Conservation (phyloP, 1,139 yeast species). For the Meyerozyma smithsonii region DNA sequence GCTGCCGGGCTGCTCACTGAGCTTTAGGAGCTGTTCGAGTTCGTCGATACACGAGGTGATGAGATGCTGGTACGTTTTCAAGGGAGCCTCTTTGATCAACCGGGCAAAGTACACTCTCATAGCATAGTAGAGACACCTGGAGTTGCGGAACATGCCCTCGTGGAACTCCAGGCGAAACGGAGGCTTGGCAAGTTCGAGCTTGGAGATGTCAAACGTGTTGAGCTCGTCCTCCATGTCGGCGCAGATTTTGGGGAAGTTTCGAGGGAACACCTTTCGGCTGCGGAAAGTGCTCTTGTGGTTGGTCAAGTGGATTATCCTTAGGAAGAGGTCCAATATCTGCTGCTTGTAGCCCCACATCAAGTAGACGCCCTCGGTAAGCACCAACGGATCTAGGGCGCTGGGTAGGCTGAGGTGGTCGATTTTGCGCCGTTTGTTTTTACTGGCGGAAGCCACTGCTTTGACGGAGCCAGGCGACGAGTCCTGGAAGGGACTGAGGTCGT, state of each 20-base stretch:
- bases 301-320: slow-evolving; percentile 42
- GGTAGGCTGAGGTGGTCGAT: slow-evolving; percentile 7
- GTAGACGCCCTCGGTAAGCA: slow-evolving; percentile 18
- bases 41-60: slow-evolving; percentile 28
- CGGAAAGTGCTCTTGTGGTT: slow-evolving; percentile 50
- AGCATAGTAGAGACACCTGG: slow-evolving; percentile 39
- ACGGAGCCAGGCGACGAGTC: slow-evolving; percentile 6
- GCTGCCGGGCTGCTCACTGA: slow-evolving; percentile 8
- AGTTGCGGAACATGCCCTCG: slow-evolving; percentile 32
- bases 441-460: slow-evolving; percentile 3
- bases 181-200: slow-evolving; percentile 34
- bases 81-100: slow-evolving; percentile 37
- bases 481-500: slow-evolving; percentile 13
- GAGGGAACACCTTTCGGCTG: slow-evolving; percentile 41
- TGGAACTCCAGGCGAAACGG: slow-evolving; percentile 30
- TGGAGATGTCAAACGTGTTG: slow-evolving; percentile 38
- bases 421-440: slow-evolving; percentile 6
- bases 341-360: slow-evolving; percentile 47
- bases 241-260: slow-evolving; percentile 52
- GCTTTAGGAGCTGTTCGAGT: slow-evolving; percentile 24
- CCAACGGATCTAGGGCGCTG: not conserved
- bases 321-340: slow-evolving; percentile 40
- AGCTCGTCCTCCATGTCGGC: slow-evolving; percentile 51
- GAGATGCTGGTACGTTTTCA: slow-evolving; percentile 26
- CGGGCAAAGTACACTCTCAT: slow-evolving; percentile 41